Percentiles rank a stretch among this genome's conserved stretches.
These are phyloP conservation scores for Tetracladium maxilliforme DNA, from an alignment of 2,329 filamentous ascomycete species.

Conservation along the genomic window DNA sequence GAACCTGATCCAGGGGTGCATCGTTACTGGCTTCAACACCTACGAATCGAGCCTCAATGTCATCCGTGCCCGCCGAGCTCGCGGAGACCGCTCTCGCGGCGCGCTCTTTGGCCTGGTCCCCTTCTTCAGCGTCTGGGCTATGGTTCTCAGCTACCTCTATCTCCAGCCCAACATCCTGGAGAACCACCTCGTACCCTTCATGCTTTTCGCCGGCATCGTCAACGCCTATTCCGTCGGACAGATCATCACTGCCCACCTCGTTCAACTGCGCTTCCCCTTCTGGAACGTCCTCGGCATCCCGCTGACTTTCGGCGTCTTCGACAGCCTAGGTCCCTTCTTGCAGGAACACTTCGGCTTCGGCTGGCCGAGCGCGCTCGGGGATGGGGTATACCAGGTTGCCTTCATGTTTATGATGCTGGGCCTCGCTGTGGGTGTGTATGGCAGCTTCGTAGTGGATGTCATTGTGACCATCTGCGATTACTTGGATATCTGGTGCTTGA, in stretches of 20 bases:
- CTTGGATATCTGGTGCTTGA: slow-evolving; percentile 95
- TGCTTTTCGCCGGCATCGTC: slow-evolving; percentile 74
- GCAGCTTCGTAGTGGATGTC: slow-evolving; percentile 92
- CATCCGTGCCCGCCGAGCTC: slow-evolving; percentile 61
- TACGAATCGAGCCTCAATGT: slow-evolving; percentile 45
- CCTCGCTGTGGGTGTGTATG: slow-evolving; percentile 78
- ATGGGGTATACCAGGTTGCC: slow-evolving; percentile 74
- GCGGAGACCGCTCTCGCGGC: slow-evolving; percentile 55
- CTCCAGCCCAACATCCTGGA: slow-evolving; percentile 75
- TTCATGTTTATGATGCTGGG: slow-evolving; percentile 86
- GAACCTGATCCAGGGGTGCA: slow-evolving; percentile 75
- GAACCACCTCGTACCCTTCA: slow-evolving; percentile 76
- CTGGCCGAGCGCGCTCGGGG: slow-evolving; percentile 64
- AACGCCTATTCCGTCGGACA: slow-evolving; percentile 93
- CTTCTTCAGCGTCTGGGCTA: slow-evolving; percentile 40
- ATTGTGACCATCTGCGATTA: slow-evolving; percentile 98
- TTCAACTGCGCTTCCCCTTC: slow-evolving; percentile 78
- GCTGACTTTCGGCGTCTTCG: slow-evolving; percentile 62
- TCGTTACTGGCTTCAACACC: slow-evolving; percentile 78
- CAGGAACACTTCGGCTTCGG: slow-evolving; percentile 39
- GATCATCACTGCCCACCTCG: slow-evolving; percentile 90
- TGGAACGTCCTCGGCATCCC: slow-evolving; percentile 74
- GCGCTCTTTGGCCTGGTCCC: slow-evolving; percentile 65
- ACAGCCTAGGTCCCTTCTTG: slow-evolving; percentile 61
- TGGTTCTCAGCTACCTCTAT: slow-evolving; percentile 49